Conservation (phyloP, 202 grass and related monocot genomes). For the Saccharum hybrid region DNA sequence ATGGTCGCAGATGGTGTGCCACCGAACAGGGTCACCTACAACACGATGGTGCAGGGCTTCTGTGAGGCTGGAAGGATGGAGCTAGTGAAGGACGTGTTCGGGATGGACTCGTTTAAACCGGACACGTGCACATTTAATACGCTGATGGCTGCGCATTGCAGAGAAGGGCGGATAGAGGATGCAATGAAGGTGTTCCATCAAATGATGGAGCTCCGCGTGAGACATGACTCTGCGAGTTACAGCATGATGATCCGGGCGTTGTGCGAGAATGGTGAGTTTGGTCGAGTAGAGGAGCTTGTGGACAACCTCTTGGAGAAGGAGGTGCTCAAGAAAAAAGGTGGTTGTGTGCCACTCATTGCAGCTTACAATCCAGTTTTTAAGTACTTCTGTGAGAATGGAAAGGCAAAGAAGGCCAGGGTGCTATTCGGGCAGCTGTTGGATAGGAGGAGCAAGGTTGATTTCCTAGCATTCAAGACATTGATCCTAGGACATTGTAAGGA, state of each 20-base stretch:
- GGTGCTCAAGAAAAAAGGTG: constrained; percentile 64
- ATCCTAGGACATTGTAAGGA: constrained; percentile 86
- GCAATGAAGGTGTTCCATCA: constrained; percentile 71
- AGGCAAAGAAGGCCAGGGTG: constrained; percentile 76
- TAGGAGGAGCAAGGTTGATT: constrained; percentile 65
- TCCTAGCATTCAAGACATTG: constrained; percentile 73
- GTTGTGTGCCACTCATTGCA: constrained; percentile 61
- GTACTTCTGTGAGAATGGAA: constrained; percentile 66
- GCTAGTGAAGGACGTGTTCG: constrained; percentile 68
- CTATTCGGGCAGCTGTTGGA: constrained; percentile 69
- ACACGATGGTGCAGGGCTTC: constrained; percentile 87
- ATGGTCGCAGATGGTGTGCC: constrained; percentile 55
- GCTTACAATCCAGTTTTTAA: constrained; percentile 78
- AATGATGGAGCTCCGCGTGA: constrained; percentile 65
- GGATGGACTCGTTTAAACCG: constrained; percentile 56
- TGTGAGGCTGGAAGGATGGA: constrained; percentile 79
- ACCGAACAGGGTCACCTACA: constrained; percentile 80
- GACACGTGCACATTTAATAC: constrained; percentile 95
- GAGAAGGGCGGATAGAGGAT: constrained; percentile 46
- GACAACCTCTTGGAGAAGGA: constrained; percentile 78
- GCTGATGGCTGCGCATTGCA: constrained; percentile 57
- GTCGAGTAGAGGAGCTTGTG: constrained; percentile 66
- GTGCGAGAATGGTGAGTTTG: constrained; percentile 58
- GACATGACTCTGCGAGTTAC: constrained; percentile 78
- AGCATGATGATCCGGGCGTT: constrained; percentile 63